Percentiles rank a stretch among this genome's conserved stretches.
These are phyloP conservation scores for Raphanus raphanistrum DNA, from an alignment of 345 rosid species.

Conservation along the genomic window DNA sequence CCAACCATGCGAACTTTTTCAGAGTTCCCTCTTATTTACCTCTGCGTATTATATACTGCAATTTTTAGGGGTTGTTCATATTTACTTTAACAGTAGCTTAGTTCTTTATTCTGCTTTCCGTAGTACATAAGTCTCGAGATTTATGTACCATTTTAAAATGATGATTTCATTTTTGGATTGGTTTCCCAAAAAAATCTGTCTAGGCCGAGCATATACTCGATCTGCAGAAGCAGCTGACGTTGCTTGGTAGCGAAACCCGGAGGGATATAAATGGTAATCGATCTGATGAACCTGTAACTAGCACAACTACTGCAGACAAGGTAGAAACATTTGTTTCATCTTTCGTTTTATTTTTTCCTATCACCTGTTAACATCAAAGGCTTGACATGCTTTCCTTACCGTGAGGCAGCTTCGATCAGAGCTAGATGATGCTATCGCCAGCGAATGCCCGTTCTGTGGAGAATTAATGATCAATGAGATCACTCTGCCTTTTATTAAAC, in stretches of 20 bases:
- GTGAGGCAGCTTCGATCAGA: constrained; percentile 77
- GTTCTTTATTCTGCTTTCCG: background rate
- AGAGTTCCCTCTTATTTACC: constrained; percentile 9
- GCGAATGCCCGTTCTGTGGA: constrained; percentile 95
- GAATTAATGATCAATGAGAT: constrained; percentile 91
- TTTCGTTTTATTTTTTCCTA: background rate
- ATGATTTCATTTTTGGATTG: constrained; percentile 20
- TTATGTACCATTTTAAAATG: constrained; percentile 4
- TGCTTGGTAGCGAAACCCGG: constrained; percentile 71
- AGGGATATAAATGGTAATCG: constrained; percentile 64
- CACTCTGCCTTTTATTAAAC: constrained; percentile 64
- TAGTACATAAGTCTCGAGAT: background rate
- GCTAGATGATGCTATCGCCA: constrained; percentile 91
- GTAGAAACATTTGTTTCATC: constrained; percentile 35
- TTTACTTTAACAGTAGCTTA: background rate
- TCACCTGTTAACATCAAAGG: background rate
- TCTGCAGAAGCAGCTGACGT: constrained; percentile 88
- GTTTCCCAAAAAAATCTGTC: constrained; percentile 16
- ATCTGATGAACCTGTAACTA: constrained; percentile 60
- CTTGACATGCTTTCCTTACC: constrained; percentile 15
- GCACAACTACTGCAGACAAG: constrained; percentile 75
- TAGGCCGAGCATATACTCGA: constrained; percentile 86
- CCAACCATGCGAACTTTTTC: background rate
- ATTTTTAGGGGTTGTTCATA: background rate
- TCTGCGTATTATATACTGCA: background rate